Percentiles rank a stretch among this genome's conserved stretches.
phyloP scores from a whole-genome alignment of 352 stramenopile genomes.

The Globisporangium radiosum region DNA sequence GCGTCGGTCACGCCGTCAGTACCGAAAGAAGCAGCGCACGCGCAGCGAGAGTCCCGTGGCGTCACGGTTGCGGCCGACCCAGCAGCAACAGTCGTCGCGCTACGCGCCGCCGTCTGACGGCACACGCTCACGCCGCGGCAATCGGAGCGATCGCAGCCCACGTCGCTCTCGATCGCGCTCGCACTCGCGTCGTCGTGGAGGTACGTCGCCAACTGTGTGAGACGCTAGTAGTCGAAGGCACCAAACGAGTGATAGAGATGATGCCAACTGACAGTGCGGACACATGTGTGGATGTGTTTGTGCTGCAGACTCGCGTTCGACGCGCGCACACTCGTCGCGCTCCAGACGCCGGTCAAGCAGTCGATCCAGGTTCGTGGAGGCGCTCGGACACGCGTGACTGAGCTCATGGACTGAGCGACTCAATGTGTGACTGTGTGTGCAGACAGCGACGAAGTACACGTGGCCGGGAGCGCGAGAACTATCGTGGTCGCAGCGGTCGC shows the following conservation, averaged over 20 bases:
- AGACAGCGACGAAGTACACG: constrained; percentile 7
- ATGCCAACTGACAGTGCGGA: no score
- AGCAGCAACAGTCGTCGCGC: neutral
- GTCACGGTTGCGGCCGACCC: constrained; percentile 5
- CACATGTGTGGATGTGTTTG: neutral
- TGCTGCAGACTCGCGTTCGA: constrained; percentile 10
- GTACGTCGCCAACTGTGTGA: neutral
- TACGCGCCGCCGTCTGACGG: constrained; percentile 4
- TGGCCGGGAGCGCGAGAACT: constrained; percentile 6
- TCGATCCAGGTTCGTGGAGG: constrained; percentile 6
- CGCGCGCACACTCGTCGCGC: constrained; percentile 3
- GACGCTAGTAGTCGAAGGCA: no score
- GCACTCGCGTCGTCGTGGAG: constrained; percentile 11
- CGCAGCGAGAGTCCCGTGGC: constrained; percentile 19
- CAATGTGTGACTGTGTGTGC: neutral
- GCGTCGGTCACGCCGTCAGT: constrained; percentile 8
- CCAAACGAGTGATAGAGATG: no score
- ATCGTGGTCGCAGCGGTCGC: constrained; percentile 3
- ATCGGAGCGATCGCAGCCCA: constrained; percentile 9
- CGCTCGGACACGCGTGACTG: neutral
- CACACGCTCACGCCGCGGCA: neutral
- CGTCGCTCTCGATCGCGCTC: constrained; percentile 4
- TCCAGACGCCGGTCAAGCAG: constrained; percentile 14
- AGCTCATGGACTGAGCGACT: no score
- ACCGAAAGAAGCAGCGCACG: constrained; percentile 21